Evolutionary conservation across 352 stramenopile genomes (phyloP).

Genomic region (Pythium utonaiense): DNA sequence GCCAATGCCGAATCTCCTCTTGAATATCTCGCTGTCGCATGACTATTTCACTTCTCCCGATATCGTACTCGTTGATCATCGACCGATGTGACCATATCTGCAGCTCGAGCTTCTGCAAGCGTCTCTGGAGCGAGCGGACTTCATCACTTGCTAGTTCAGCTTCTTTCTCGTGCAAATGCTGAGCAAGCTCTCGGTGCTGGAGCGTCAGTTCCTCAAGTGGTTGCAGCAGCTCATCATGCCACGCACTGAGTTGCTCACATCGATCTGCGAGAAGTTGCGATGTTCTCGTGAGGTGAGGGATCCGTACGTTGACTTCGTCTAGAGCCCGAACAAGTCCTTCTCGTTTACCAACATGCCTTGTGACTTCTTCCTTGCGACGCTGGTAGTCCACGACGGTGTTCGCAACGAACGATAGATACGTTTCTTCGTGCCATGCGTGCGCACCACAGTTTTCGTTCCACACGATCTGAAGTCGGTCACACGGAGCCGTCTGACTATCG

Average conservation of each 20-base stretch:
- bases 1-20: slow-evolving; percentile 14
- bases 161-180: slow-evolving; percentile 9
- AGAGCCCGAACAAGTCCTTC: background rate
- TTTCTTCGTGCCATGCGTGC: background rate
- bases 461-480: background rate
- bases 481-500: background rate
- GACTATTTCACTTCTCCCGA: slow-evolving; percentile 6
- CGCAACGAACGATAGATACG: slow-evolving; percentile 8
- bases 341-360: background rate
- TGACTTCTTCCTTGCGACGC: background rate
- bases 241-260: slow-evolving; percentile 1
- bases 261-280: background rate
- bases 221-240: slow-evolving; percentile 12
- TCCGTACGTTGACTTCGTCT: background rate
- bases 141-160: slow-evolving; percentile 9
- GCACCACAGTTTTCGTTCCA: background rate
- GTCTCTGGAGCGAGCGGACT: slow-evolving; percentile 4
- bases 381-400: slow-evolving; percentile 10
- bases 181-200: background rate
- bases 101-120: slow-evolving; percentile 7
- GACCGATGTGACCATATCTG: slow-evolving; percentile 20
- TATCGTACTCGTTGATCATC: slow-evolving; percentile 19
- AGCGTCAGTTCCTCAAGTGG: background rate
- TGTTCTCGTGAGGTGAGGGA: background rate
- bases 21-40: background rate